Evolutionary conservation across 345 rosid genomes (phyloP).

Genomic region (Pistacia integerrima): DNA sequence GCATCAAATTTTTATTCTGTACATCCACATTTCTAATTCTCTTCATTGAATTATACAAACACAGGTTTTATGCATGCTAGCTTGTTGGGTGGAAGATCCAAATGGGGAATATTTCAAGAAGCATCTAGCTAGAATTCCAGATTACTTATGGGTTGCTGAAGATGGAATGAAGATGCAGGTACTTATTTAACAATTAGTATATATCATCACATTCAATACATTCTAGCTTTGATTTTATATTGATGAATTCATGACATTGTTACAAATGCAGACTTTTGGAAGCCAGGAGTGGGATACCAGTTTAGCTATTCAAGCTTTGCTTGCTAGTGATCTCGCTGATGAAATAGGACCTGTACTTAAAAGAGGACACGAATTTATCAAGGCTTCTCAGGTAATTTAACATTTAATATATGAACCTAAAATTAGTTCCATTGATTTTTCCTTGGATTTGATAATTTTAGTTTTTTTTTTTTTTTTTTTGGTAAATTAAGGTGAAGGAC

Average conservation of each 20-base stretch:
- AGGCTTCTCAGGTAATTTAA: slow-evolving; percentile 62
- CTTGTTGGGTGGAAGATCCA: slow-evolving; percentile 62
- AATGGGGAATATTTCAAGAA: slow-evolving; percentile 40
- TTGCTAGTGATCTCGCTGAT: slow-evolving; percentile 50
- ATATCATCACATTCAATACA: not conserved
- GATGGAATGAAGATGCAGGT: slow-evolving; percentile 65
- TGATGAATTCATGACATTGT: no score
- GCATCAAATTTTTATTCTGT: no score
- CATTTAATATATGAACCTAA: not conserved
- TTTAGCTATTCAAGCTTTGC: slow-evolving; percentile 68
- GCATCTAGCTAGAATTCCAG: slow-evolving; percentile 47
- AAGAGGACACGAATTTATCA: slow-evolving; percentile 73
- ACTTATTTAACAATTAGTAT: not conserved
- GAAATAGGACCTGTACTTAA: slow-evolving; percentile 57
- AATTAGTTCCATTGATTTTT: not conserved
- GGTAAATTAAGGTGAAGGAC: not conserved
- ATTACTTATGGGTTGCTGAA: slow-evolving; percentile 48
- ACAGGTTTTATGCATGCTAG: slow-evolving; percentile 45
- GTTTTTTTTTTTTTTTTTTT: no score
- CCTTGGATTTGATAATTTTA: no score
- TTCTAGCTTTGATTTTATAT: no score
- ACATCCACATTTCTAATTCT: no score
- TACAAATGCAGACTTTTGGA: slow-evolving; percentile 38
- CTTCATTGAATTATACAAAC: not conserved
- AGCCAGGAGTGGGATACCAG: slow-evolving; percentile 54